These are phyloP conservation scores for Gnomoniopsis smithogilvyi DNA, from an alignment of 2,329 filamentous ascomycete genomes.

Conservation along the genomic window DNA sequence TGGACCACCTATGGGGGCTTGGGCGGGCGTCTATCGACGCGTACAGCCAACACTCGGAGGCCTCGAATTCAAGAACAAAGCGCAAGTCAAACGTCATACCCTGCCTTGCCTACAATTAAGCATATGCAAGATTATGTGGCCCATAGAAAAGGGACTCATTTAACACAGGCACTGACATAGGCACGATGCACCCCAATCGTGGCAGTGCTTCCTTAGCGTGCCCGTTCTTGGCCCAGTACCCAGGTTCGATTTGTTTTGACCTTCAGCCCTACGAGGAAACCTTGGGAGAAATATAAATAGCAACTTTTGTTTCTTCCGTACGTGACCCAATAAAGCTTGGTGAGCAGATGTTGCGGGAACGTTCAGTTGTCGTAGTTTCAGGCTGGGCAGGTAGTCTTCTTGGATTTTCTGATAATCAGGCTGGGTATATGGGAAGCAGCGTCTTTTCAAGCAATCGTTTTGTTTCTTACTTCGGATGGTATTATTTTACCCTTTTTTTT, in stretches of 20 bases:
- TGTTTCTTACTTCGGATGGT: too few species aligned
- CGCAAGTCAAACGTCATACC: background rate
- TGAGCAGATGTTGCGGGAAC: background rate
- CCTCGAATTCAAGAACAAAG: background rate
- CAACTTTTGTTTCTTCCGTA: background rate
- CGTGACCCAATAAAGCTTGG: background rate
- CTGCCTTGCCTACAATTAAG: background rate
- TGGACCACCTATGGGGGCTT: too few species aligned
- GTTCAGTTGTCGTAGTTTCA: too few species aligned
- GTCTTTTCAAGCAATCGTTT: too few species aligned
- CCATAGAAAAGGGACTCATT: background rate
- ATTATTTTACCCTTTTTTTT: too few species aligned
- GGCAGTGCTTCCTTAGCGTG: conserved; percentile 18
- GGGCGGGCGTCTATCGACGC: background rate
- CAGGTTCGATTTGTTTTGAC: background rate
- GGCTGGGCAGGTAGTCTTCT: too few species aligned
- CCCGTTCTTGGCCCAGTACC: background rate
- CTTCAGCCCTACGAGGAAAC: conserved; percentile 17
- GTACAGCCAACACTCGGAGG: background rate
- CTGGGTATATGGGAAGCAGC: too few species aligned
- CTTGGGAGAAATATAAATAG: background rate
- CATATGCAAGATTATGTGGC: background rate
- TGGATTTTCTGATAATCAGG: too few species aligned
- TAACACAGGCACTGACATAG: background rate
- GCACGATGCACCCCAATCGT: conserved; percentile 13